Percentiles rank a stretch among this genome's conserved stretches.
Conservation (phyloP, 2,329 filamentous ascomycete genomes). For the Phyllachora maydis region DNA sequence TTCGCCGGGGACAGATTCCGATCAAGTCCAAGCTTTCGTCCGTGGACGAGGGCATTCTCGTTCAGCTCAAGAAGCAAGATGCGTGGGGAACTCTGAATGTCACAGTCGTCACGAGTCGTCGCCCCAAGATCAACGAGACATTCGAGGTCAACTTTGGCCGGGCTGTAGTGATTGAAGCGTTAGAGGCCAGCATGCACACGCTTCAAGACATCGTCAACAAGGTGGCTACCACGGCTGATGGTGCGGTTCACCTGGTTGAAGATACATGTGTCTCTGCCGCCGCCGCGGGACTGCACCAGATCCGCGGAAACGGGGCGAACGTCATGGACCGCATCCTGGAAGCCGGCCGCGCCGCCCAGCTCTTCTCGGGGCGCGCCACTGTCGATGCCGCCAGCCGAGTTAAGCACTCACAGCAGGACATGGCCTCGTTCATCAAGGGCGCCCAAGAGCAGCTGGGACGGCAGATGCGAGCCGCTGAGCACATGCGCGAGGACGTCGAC, state of each 20-base stretch:
- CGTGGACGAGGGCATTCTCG: constrained; percentile 26
- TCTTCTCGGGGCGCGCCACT: constrained; percentile 5
- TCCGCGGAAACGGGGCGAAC: constrained; percentile 10
- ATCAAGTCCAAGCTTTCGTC: constrained; percentile 26
- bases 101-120: constrained; percentile 33
- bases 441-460: constrained; percentile 13
- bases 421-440: constrained; percentile 9
- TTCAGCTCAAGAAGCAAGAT: constrained; percentile 30
- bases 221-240: constrained; percentile 17
- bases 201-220: constrained; percentile 17
- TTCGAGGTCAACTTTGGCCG: constrained; percentile 39
- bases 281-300: constrained; percentile 11
- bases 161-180: constrained; percentile 19
- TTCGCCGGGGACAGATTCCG: constrained; percentile 23
- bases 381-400: constrained; percentile 8
- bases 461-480: constrained; percentile 12
- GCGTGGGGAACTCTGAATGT: constrained; percentile 36
- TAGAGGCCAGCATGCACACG: constrained; percentile 20
- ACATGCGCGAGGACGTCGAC: constrained; percentile 18
- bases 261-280: constrained; percentile 11
- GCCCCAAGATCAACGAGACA: constrained; percentile 38
- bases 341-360: constrained; percentile 6
- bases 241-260: constrained; percentile 7
- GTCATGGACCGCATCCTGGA: constrained; percentile 11
- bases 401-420: constrained; percentile 7